Conservation (phyloP, 2,329 filamentous ascomycete genomes). For the Microdochium bolleyi region DNA sequence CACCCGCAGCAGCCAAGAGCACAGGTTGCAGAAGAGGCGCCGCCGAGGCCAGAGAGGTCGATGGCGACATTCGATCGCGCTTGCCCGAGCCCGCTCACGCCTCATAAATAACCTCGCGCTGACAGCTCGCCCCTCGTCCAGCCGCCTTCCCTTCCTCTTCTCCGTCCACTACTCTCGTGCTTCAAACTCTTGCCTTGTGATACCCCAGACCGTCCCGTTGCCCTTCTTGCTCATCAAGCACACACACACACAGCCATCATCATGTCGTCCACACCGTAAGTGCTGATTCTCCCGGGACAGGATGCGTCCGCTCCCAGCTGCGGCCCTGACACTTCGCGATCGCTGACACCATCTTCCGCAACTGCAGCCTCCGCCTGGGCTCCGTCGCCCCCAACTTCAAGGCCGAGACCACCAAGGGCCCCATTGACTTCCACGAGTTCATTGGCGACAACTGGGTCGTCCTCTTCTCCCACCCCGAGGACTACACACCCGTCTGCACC, state of each 20-base stretch:
- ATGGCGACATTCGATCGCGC: neutral
- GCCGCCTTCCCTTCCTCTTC: neutral
- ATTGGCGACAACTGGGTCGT: constrained; percentile 73
- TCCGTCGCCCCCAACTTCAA: constrained; percentile 71
- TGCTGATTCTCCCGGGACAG: too few relatives aligned
- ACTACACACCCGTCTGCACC: constrained; percentile 93
- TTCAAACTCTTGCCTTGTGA: neutral
- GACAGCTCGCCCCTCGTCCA: neutral
- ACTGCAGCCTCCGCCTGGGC: constrained; percentile 53
- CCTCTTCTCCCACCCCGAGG: constrained; percentile 78
- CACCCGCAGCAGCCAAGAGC: neutral
- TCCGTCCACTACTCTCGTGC: neutral
- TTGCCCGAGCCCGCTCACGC: neutral
- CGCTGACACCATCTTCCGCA: neutral
- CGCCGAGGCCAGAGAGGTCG: neutral
- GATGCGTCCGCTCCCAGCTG: too few relatives aligned
- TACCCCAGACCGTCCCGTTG: neutral
- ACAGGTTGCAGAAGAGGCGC: neutral
- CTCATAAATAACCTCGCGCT: neutral
- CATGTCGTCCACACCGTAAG: constrained; percentile 1
- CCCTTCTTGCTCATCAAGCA: neutral
- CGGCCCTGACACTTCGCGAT: too few relatives aligned
- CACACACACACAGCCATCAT: neutral
- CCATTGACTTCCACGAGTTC: constrained; percentile 78
- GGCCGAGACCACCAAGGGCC: constrained; percentile 70